Evolutionary conservation across 345 rosid genomes (phyloP).

Genomic region (Nephelium lappaceum): DNA sequence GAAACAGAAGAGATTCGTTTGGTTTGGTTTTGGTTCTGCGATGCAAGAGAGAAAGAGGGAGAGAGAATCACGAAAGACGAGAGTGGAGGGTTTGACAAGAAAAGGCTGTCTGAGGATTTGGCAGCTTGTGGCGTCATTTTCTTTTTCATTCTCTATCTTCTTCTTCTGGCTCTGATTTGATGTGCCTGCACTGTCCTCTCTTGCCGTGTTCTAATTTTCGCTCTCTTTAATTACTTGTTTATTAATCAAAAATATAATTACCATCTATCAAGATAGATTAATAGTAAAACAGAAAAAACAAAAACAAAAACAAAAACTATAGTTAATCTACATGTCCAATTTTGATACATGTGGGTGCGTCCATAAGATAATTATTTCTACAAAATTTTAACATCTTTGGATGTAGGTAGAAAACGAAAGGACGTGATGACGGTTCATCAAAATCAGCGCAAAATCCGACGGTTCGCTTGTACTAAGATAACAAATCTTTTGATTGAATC

Average conservation of each 20-base stretch:
- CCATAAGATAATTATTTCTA: background rate
- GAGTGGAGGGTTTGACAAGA: constrained; percentile 5
- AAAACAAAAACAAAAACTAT: no score
- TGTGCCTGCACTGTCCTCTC: background rate
- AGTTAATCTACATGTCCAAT: no score
- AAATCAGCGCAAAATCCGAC: background rate
- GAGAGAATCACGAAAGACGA: background rate
- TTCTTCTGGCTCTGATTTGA: background rate
- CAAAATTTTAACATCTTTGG: background rate
- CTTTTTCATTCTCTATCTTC: constrained; percentile 25
- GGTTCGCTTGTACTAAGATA: background rate
- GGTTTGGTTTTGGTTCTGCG: background rate
- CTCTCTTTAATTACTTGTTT: no score
- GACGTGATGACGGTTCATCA: background rate
- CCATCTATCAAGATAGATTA: no score
- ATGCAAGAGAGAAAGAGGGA: background rate
- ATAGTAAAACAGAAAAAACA: no score
- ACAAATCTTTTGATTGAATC: background rate
- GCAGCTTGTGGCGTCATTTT: constrained; percentile 35
- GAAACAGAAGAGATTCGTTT: constrained; percentile 26
- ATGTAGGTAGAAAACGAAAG: background rate
- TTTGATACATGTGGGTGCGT: background rate
- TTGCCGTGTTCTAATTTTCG: background rate
- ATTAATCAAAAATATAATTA: no score
- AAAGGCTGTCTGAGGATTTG: constrained; percentile 25